phyloP scores from a whole-genome alignment of 2,329 filamentous ascomycete species.

The Orbilia brochopaga region DNA sequence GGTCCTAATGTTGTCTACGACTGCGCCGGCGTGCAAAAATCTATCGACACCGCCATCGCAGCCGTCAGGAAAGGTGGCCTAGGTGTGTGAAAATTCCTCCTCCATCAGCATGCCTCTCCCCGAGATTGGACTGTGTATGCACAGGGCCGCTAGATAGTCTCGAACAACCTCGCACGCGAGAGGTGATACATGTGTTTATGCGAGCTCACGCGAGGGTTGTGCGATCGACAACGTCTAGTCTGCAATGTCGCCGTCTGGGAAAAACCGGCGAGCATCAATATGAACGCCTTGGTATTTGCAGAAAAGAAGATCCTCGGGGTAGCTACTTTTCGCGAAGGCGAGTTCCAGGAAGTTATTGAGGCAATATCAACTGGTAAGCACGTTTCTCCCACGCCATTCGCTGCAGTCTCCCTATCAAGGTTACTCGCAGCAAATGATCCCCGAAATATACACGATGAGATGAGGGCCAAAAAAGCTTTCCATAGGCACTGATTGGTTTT shows the following conservation, averaged over 20 bases:
- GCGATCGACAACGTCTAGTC: constrained; percentile 11
- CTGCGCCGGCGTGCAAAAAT: constrained; percentile 43
- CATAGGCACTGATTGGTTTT: not conserved
- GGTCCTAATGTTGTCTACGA: constrained; percentile 41
- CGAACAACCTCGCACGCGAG: not conserved
- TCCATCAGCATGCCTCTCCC: not conserved
- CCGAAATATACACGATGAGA: not conserved
- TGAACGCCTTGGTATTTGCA: constrained; percentile 40
- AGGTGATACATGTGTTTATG: not conserved
- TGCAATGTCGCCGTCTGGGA: constrained; percentile 49
- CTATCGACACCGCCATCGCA: constrained; percentile 36
- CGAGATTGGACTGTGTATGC: not conserved
- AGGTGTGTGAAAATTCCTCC: constrained; percentile 11
- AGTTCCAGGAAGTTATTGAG: constrained; percentile 47
- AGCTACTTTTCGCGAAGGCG: constrained; percentile 35
- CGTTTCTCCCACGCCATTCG: constrained; percentile 11
- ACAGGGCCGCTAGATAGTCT: no score
- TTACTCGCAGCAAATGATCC: constrained; percentile 19
- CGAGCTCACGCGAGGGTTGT: not conserved
- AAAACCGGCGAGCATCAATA: constrained; percentile 33
- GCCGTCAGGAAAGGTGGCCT: constrained; percentile 38
- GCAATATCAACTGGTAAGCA: constrained; percentile 44
- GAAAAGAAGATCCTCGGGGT: constrained; percentile 47
- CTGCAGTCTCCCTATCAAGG: constrained; percentile 35
- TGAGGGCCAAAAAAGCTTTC: not conserved